Percentiles rank a stretch among this genome's conserved stretches.
Conservation (phyloP, 306 rosid species). For the Citrullus colocynthis region DNA sequence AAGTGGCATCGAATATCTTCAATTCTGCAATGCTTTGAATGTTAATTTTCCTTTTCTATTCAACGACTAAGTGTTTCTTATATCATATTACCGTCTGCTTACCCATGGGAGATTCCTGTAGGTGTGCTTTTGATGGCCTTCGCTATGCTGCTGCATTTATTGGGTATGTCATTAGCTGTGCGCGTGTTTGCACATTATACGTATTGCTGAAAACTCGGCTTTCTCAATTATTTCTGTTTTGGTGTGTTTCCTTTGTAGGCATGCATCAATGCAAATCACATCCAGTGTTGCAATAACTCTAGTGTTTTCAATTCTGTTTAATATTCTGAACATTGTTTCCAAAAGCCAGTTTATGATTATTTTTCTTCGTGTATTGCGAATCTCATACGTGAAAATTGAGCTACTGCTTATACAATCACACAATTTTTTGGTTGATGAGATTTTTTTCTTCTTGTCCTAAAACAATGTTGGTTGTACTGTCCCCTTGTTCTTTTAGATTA, state of each 20-base stretch:
- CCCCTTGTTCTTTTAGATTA: not conserved
- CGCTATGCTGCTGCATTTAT: slow-evolving; percentile 93
- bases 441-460: not conserved
- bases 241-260: no score
- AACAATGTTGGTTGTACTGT: not conserved
- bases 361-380: not conserved
- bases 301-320: not conserved
- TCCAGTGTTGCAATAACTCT: no score
- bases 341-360: not conserved
- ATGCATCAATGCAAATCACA: no score
- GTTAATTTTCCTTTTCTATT: not conserved
- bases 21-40: not conserved
- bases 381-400: not conserved
- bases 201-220: not conserved
- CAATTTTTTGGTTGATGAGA: not conserved
- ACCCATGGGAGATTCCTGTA: slow-evolving; percentile 16
- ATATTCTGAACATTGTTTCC: not conserved
- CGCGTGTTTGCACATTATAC: not conserved
- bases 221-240: not conserved
- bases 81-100: not conserved
- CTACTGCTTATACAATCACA: not conserved
- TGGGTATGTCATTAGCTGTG: slow-evolving; percentile 40
- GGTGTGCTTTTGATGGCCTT: slow-evolving; percentile 99
- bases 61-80: not conserved
- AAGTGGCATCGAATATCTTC: not conserved